Evolutionary conservation across 169 alveolate species (phyloP).

Genomic region (Toxoplasma gondii): DNA sequence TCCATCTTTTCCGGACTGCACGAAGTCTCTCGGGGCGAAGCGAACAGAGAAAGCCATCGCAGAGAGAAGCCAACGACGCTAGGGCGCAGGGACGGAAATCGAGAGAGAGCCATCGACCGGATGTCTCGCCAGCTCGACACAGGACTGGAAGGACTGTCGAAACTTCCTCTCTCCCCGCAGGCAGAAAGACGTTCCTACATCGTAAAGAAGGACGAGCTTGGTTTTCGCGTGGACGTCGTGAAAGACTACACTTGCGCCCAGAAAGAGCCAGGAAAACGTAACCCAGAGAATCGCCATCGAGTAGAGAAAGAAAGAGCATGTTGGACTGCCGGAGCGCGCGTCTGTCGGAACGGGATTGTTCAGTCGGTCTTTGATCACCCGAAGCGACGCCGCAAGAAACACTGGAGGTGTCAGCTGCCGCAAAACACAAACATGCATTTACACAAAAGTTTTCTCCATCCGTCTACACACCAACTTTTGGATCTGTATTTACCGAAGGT

Average conservation of each 20-base stretch:
- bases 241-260: slow-evolving; percentile 4
- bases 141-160: too few species aligned
- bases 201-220: slow-evolving; percentile 26
- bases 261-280: neutral
- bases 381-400: slow-evolving; percentile 13
- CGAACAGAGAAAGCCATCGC: too few species aligned
- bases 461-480: neutral
- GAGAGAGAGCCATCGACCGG: too few species aligned
- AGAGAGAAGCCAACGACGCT: too few species aligned
- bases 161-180: too few species aligned
- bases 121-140: too few species aligned
- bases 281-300: neutral
- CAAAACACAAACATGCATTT: neutral
- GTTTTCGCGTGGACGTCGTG: slow-evolving; percentile 2
- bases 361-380: slow-evolving; percentile 1
- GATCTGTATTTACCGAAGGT: neutral
- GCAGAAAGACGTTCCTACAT: neutral
- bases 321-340: neutral
- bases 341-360: slow-evolving; percentile 32
- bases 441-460: neutral
- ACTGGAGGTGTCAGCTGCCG: slow-evolving; percentile 25
- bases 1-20: too few species aligned
- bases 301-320: neutral
- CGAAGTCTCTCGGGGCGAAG: too few species aligned
- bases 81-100: too few species aligned